phyloP scores from a whole-genome alignment of 2,329 filamentous ascomycete genomes.

The Epichloe typhina region DNA sequence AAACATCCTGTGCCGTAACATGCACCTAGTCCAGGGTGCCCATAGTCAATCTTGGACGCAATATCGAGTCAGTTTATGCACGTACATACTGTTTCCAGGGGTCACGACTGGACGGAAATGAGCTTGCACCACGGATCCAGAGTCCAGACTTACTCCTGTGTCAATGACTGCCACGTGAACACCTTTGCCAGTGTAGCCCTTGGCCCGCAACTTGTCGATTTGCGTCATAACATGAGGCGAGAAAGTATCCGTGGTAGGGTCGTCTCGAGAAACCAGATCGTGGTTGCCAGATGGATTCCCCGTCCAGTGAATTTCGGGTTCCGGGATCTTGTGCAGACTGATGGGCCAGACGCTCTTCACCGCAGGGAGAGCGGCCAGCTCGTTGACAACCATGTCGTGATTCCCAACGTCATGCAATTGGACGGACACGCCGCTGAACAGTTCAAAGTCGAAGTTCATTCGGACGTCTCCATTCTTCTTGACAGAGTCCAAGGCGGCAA shows the following conservation, averaged over 20 bases:
- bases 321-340: neutral
- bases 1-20: slow-evolving; percentile 41
- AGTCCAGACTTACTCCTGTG: slow-evolving; percentile 21
- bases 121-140: neutral
- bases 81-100: too few relatives aligned
- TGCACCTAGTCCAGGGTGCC: slow-evolving; percentile 44
- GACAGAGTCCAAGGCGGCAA: neutral
- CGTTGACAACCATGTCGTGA: slow-evolving; percentile 21
- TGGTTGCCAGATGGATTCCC: neutral
- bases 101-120: neutral
- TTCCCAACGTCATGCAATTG: slow-evolving; percentile 16
- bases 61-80: too few relatives aligned
- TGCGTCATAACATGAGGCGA: slow-evolving; percentile 10
- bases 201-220: slow-evolving; percentile 7
- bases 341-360: slow-evolving; percentile 20
- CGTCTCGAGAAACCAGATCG: neutral
- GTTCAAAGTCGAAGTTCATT: slow-evolving; percentile 10
- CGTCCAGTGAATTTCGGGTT: slow-evolving; percentile 9
- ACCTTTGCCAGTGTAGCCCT: slow-evolving; percentile 8
- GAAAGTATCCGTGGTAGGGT: neutral
- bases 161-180: slow-evolving; percentile 8
- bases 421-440: slow-evolving; percentile 16
- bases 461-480: slow-evolving; percentile 7
- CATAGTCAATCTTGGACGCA: slow-evolving; percentile 37
- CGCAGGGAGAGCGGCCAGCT: slow-evolving; percentile 13